Evolutionary conservation across 2,329 filamentous ascomycete genomes (phyloP), one percentile per base, ranked within the genome.

Genomic region (Intubia oerlemansii): DNA sequence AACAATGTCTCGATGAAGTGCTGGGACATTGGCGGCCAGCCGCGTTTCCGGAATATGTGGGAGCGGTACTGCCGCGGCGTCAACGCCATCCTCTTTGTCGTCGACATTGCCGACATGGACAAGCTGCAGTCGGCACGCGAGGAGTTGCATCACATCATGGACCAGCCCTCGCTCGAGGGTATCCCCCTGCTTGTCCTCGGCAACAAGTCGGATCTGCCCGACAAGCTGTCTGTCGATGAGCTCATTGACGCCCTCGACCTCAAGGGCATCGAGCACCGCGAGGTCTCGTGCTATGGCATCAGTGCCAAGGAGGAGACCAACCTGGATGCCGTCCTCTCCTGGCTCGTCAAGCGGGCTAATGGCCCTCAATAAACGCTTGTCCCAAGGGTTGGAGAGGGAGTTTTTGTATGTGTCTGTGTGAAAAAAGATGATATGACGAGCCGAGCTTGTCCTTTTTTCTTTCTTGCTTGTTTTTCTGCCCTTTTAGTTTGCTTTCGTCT

Each of bases 271-370:
- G 77, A 73, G 34, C 75, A 81, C 44, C 79, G 88, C 31, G 88
- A 98, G 52, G 85, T 98, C 41, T 92, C 81, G 55, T 95, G 88
- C 56, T 98, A 98, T 52, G 85, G 85, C 36, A 93, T 98, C 55
- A 93, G 84, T 49, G 88, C 85, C 35, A 95, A 95, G 53, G 85
- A 95, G 50, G 88, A 98, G 56, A 98, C 85, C 33, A 98, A 98
- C 54, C 69, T 98, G 39, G 85, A 98, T 46, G 88, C 85, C 6
- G 88, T 98, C 29, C 61, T 98, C 43, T 79, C 92, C 49, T 98
- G 88, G 79, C 60, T 98, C 48, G 85, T 98, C 50, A 85, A 82
- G 41, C 77, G n/a, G n/a, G n/a, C n/a, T n/a, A n/a, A n/a, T n/a
- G n/a, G n/a, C n/a, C n/a, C n/a, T n/a, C n/a, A n/a, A n/a, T n/a